Percentiles rank a stretch among this genome's conserved stretches.
Conservation (phyloP, 768 basidiomycete genomes). For the Trametes cingulata region DNA sequence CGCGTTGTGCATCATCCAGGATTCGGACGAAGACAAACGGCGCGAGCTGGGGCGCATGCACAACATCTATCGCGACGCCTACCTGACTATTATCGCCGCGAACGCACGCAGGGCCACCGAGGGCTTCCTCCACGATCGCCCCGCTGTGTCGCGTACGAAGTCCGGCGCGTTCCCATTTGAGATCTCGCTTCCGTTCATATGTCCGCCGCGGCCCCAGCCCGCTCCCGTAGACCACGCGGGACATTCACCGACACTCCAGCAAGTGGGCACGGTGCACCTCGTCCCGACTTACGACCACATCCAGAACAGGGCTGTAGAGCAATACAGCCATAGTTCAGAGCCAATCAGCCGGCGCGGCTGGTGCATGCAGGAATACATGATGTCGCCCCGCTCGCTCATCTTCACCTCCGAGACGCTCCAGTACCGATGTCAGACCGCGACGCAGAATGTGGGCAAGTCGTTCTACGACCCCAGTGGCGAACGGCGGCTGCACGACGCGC, state of each 20-base stretch:
- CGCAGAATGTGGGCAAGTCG: background rate
- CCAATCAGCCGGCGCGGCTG: background rate
- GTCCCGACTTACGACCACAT: no score
- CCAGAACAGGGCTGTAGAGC: no score
- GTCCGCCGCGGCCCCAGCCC: no score
- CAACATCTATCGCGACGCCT: background rate
- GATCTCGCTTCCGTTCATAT: no score
- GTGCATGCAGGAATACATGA: background rate
- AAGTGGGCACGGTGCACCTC: no score
- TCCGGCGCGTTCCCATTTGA: background rate
- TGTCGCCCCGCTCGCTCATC: background rate
- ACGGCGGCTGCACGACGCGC: background rate
- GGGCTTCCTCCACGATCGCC: background rate
- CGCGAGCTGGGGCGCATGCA: background rate
- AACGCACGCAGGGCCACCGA: background rate
- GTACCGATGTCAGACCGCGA: background rate
- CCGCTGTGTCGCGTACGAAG: background rate
- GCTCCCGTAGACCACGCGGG: no score
- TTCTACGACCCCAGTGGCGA: background rate
- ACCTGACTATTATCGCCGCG: background rate
- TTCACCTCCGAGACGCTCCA: background rate
- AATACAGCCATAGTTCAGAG: no score
- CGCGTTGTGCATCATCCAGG: constrained; percentile 1
- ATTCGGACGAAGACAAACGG: background rate
- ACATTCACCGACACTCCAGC: no score